Evolutionary conservation across 495 filamentous ascomycete genomes (phyloP), one percentile per base, ranked within the genome.

Genomic region (Neurospora sp.): DNA sequence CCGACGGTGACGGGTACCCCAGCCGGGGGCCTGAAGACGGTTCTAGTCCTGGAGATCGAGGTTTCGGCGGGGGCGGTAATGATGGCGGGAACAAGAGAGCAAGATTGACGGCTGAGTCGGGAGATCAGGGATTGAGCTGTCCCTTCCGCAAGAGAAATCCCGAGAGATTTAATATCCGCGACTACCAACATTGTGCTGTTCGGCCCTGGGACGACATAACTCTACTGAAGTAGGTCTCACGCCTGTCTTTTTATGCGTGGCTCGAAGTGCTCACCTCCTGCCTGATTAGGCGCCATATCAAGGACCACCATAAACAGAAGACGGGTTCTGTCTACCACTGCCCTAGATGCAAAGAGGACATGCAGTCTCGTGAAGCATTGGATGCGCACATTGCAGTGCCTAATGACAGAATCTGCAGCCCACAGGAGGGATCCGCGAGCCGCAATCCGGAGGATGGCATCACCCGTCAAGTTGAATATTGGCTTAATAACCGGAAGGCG

Each of bases 81-180:
- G 66, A 66, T 10, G 45, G 48, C 17, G 45, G 71, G 19, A 72
- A 72, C 40, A 73, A 71, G n/a, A 39, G 62, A 74, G 37, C 15
- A 5, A 62, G 21, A 36, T 31, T 48, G 38, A 37, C 71, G 24
- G 1, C 69, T 5, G 66, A 54, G 10, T 4, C 24, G 2, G 48
- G 36, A 9, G 73, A 45, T 54, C 54, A 77, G 19, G 37, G 73
- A 6, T 59, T 81, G 13, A 78, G 78, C 70, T 83, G 82, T 43
- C 82, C 82, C 8, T 83, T 80, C 54, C 78, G 82, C 39, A 83
- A 83, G 75, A 74, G 82, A 24, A 83, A 83, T 48, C 81, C 82
- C n/a, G 59, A 77, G 69, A 76, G 72, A 59, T 83, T 83, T 72
- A 83, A 82, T 38, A 72, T 82, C 54, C 79, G 81, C 34, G 79